Evolutionary conservation across 2,329 filamentous ascomycete genomes (phyloP), one percentile per base, ranked within the genome.

Genomic region (Verticillium tricorpus): DNA sequence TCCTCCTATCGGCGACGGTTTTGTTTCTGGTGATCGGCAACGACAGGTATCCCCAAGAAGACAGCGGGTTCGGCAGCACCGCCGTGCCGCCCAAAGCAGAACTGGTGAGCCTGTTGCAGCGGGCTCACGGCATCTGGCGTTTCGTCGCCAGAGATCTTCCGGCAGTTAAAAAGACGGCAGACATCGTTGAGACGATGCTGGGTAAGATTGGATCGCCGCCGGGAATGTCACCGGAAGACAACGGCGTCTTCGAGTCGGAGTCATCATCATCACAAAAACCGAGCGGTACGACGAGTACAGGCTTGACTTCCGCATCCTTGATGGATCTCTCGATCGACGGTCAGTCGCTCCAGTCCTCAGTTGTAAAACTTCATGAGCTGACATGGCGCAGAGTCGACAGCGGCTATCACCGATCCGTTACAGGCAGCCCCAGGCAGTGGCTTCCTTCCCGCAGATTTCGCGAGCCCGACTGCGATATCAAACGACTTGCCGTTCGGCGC

Each of bases 1-100:
- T 85, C 58, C 73, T 89, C 59, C 77, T 89, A 2, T 85, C 85
- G 0, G 80, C 83, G 60, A 85, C 86, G 79, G 79, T 89, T 15
- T 68, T 89, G 3, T 88, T 84, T 64, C 73, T 89, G 19, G 72
- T 81, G 19, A 69, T 81, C 28, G 78, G 80, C 64, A 80, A 77
- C 67, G 69, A 68, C 50, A 69, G 71, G 52, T 70, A 71, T 25
- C 67, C 68, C 7, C 45, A 50, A 7, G 45, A 50, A 50, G 19
- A 50, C 45, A 50, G 19, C 45, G 45, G 45, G 6, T 50, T 50
- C 11, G 45, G 45, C 19, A n/a, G n/a, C 19, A 22, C 19, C 2
- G 67, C 70, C 19, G 64, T 71, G 17, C 72, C 75, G 1, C 74
- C 70, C 34, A 80, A 74, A 63, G 70, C 72, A 3, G 72, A 76